These are phyloP conservation scores for Leptographium procerum DNA, from an alignment of 2,329 filamentous ascomycete species.

Conservation along the genomic window DNA sequence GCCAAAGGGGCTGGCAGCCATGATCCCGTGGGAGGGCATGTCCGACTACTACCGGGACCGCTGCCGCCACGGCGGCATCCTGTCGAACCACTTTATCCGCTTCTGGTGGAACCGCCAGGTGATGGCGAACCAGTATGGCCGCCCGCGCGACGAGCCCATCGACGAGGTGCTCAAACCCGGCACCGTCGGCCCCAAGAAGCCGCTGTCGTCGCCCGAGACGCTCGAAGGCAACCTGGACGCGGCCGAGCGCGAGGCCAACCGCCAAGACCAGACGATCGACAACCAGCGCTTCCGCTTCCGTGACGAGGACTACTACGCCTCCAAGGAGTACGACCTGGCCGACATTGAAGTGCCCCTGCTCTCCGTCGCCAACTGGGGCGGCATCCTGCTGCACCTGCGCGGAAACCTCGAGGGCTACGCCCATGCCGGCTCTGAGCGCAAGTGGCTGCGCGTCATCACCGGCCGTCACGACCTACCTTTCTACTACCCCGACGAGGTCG, in stretches of 20 bases:
- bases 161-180: slow-evolving; percentile 15
- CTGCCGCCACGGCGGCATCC: slow-evolving; percentile 50
- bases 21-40: slow-evolving; percentile 42
- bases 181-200: slow-evolving; percentile 20
- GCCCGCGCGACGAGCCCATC: slow-evolving; percentile 17
- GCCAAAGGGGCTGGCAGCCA: slow-evolving; percentile 34
- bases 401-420: slow-evolving; percentile 57
- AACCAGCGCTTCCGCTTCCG: slow-evolving; percentile 42
- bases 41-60: slow-evolving; percentile 44
- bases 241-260: slow-evolving; percentile 37
- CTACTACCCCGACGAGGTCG: slow-evolving; percentile 58
- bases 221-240: slow-evolving; percentile 47
- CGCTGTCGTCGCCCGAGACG: slow-evolving; percentile 26
- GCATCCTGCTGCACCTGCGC: slow-evolving; percentile 55
- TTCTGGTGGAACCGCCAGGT: slow-evolving; percentile 61
- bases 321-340: slow-evolving; percentile 51
- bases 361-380: slow-evolving; percentile 60
- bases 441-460: slow-evolving; percentile 59
- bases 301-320: slow-evolving; percentile 52
- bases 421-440: slow-evolving; percentile 52
- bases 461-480: slow-evolving; percentile 63
- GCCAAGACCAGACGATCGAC: slow-evolving; percentile 34
- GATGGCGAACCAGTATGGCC: slow-evolving; percentile 57
- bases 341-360: slow-evolving; percentile 59
- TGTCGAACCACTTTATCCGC: slow-evolving; percentile 45